Evolutionary conservation across 2,329 filamentous ascomycete species (phyloP), one percentile per base, ranked within the genome.

Genomic region (Aspergillus persii): DNA sequence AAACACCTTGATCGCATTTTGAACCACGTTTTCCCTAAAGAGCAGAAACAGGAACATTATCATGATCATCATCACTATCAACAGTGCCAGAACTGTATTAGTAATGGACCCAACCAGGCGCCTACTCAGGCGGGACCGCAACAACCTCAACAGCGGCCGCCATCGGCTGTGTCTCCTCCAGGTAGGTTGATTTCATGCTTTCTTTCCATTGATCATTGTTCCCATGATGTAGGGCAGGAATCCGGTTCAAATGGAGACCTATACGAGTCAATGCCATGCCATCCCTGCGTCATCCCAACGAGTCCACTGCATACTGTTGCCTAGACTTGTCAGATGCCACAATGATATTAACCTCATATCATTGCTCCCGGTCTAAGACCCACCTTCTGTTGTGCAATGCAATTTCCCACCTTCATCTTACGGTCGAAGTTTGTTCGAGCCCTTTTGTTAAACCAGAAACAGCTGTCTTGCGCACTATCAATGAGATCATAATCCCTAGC

Each of bases 1-100:
- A 61, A 58, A 33, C 54, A 50, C 56, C 50, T 67, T 26, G 58
- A 67, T 56, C 60, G 61, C 44, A 29, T 68, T 27, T 15, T 64
- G 31, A 58, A 54, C 51, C 63, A 61, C 53, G 50, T 65, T 55
- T 63, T 64, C 59, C 49, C 53, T 58, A 60, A 51, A 54, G 60
- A 48, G n/a, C 55, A 36, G 11, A 30, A 47, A 3, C 56, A 49
- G 48, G 18, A 57, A 44, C 57, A 57, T 30, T 55, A 51, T 9
- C 53, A 41, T 23, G 18, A 23, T 18, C 47, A 41, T 46, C 57
- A 55, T 27, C 49, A 51, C 3, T 36, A 56, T 4, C 51, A 58
- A 9, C 50, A 58, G 29, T 48, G 49, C 8, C 47, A 57, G 29
- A 52, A 39, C 4, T 52, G 33, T 52, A 44, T 54, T 46, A 26